Percentiles rank a stretch among this genome's conserved stretches.
phyloP scores from a whole-genome alignment of 768 basidiomycete species.

The Suillus alpinus region DNA sequence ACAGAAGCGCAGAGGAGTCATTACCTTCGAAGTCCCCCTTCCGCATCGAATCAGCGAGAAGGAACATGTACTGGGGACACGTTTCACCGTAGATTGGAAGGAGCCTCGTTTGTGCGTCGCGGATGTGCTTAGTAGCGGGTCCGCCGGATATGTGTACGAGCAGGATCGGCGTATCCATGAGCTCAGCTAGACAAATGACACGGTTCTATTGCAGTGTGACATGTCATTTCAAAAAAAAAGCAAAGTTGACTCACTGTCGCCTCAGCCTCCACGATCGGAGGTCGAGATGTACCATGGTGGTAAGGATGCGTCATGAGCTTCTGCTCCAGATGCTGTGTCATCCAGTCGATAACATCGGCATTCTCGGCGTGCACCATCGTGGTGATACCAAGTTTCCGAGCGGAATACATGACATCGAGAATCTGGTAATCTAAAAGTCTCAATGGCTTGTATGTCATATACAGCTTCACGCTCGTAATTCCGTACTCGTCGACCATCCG shows the following conservation, averaged over 20 bases:
- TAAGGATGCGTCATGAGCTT: conserved; percentile 19
- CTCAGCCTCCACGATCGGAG: conserved; percentile 17
- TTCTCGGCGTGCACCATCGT: conserved; percentile 21
- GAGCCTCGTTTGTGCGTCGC: conserved; percentile 16
- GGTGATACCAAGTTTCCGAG: conserved; percentile 19
- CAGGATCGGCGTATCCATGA: conserved; percentile 20
- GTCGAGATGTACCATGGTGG: conserved; percentile 19
- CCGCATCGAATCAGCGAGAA: conserved; percentile 15
- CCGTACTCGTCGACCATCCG: conserved; percentile 31
- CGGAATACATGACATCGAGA: conserved; percentile 30
- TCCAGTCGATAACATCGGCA: conserved; percentile 18
- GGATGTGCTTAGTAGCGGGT: conserved; percentile 11
- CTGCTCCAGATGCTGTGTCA: conserved; percentile 14
- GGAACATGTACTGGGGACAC: conserved; percentile 18
- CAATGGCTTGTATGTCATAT: conserved; percentile 34
- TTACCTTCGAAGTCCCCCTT: conserved; percentile 14
- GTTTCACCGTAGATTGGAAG: conserved; percentile 21
- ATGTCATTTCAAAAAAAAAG: neutral
- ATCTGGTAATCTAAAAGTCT: conserved; percentile 31
- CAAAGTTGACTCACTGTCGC: conserved; percentile 5
- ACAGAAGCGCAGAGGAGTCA: neutral
- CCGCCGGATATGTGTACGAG: conserved; percentile 16
- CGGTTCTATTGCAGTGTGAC: conserved; percentile 9
- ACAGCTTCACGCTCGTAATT: conserved; percentile 34
- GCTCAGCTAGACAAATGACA: conserved; percentile 14